phyloP scores from a whole-genome alignment of 1,139 yeast genomes.

The Candida sp. region DNA sequence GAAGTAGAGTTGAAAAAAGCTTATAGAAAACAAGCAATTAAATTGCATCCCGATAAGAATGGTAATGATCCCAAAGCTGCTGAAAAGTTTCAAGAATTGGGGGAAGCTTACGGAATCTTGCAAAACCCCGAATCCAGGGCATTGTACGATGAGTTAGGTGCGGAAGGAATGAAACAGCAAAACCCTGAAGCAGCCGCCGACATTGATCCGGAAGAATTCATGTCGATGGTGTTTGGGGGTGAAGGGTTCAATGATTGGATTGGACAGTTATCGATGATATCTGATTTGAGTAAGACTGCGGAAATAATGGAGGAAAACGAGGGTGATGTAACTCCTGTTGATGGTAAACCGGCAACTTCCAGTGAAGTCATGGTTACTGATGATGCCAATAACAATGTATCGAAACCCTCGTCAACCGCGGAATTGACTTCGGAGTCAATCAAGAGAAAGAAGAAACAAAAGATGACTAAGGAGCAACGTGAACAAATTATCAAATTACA shows the following conservation, averaged over 20 bases:
- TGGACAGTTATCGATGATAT: conserved; percentile 86
- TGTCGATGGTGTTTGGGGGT: conserved; percentile 89
- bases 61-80: conserved; percentile 84
- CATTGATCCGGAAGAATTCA: conserved; percentile 46
- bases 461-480: conserved; percentile 47
- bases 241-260: conserved; percentile 62
- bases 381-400: background rate
- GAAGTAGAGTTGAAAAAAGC: conserved; percentile 92
- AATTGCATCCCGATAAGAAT: conserved; percentile 91
- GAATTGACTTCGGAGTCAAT: conserved; percentile 16
- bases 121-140: conserved; percentile 35
- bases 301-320: conserved; percentile 50
- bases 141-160: conserved; percentile 41
- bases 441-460: conserved; percentile 31
- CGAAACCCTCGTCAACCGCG: background rate
- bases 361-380: background rate
- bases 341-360: conserved; percentile 3
- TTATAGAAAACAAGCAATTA: conserved; percentile 87
- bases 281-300: conserved; percentile 72
- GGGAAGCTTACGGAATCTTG: conserved; percentile 45
- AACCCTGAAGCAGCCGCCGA: conserved; percentile 20
- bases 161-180: conserved; percentile 37
- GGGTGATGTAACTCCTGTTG: conserved; percentile 7
- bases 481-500: conserved; percentile 52
- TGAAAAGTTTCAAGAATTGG: conserved; percentile 89